A percentile compares a stretch with the other conserved stretches of the same genome.
Evolutionary conservation across 1,284 basidiomycete genomes (phyloP).

Genomic region (Fomitopsis pinicola): DNA sequence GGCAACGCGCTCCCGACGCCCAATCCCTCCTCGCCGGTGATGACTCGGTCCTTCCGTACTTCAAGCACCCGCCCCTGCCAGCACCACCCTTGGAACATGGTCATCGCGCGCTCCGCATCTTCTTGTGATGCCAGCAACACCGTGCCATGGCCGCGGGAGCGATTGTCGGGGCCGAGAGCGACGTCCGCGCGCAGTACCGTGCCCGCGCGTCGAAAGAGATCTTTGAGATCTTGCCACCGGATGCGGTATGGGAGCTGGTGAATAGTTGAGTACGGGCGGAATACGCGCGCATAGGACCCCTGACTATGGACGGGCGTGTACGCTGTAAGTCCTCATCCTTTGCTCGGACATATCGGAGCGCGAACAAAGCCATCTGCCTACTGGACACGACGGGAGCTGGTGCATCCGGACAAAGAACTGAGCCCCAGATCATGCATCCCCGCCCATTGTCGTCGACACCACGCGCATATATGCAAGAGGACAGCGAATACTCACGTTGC

Average conservation of each 20-base stretch:
- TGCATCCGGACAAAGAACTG: no score
- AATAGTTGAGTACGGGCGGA: not conserved
- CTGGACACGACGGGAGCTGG: no score
- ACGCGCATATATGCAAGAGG: not conserved
- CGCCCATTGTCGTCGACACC: no score
- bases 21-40: slow-evolving; percentile 2
- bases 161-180: slow-evolving; percentile 87
- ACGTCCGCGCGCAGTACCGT: slow-evolving; percentile 95
- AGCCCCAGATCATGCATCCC: no score
- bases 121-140: slow-evolving; percentile 89
- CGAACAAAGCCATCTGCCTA: no score
- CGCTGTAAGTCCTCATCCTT: no score
- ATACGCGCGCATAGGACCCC: not conserved
- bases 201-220: slow-evolving; percentile 92
- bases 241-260: slow-evolving; percentile 83
- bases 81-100: slow-evolving; percentile 87
- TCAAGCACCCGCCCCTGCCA: slow-evolving; percentile 92
- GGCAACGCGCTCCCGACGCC: not conserved
- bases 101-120: slow-evolving; percentile 86
- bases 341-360: no score
- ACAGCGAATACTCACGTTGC: slow-evolving; percentile 59
- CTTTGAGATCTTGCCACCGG: slow-evolving; percentile 97
- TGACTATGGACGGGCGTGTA: not conserved
- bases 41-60: slow-evolving; percentile 79
- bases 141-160: slow-evolving; percentile 90